phyloP scores from a whole-genome alignment of 23 red algal genomes.

The Agarophyton chilense region DNA sequence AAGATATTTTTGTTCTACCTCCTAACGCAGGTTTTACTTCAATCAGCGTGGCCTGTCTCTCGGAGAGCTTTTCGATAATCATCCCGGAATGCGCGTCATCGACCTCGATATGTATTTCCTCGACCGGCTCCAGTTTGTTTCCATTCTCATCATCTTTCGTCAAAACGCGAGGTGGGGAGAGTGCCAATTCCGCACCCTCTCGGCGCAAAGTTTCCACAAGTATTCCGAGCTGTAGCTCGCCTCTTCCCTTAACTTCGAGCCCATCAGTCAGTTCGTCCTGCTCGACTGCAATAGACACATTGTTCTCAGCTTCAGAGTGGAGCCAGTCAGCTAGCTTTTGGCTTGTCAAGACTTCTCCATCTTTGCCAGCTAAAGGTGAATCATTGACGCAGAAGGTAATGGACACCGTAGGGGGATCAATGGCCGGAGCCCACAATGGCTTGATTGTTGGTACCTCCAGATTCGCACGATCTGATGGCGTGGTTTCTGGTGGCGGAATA shows the following conservation, averaged over 20 bases:
- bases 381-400: constrained; percentile 87
- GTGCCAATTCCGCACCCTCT: constrained; percentile 82
- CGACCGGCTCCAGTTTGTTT: constrained; percentile 79
- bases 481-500: constrained; percentile 31
- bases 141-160: constrained; percentile 63
- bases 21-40: constrained; percentile 55
- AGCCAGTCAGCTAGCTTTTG: constrained; percentile 87
- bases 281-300: constrained; percentile 82
- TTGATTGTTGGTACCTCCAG: constrained; percentile 40
- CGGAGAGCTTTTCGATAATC: constrained; percentile 86
- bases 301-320: constrained; percentile 79
- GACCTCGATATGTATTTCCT: constrained; percentile 84
- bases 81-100: constrained; percentile 82
- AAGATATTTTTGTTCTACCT: constrained; percentile 40
- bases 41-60: constrained; percentile 60
- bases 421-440: constrained; percentile 67
- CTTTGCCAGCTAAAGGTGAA: constrained; percentile 79
- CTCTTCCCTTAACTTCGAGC: constrained; percentile 80
- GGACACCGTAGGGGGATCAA: constrained; percentile 92
- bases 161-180: constrained; percentile 78
- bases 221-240: constrained; percentile 87
- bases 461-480: constrained; percentile 32
- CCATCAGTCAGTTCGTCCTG: constrained; percentile 58
- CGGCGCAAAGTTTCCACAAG: constrained; percentile 86
- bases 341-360: constrained; percentile 78